Evolutionary conservation across 2,329 filamentous ascomycete genomes (phyloP).

Genomic region (Dryadomyces quercivorus): DNA sequence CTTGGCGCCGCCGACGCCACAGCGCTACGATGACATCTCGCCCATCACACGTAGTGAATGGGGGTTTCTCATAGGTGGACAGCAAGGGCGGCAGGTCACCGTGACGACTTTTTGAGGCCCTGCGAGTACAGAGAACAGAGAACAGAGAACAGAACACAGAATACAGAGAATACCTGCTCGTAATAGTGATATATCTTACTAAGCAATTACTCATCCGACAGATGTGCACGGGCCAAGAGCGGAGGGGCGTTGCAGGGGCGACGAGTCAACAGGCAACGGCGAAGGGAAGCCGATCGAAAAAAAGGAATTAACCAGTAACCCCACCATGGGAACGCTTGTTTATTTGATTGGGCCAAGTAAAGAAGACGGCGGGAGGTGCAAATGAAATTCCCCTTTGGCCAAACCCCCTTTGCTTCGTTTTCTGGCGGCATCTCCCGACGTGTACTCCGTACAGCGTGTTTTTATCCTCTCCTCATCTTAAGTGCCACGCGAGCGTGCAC

Average conservation of each 20-base stretch:
- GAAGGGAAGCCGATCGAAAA: neutral
- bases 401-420: no score
- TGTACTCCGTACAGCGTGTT: no score
- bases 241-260: neutral
- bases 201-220: constrained; percentile 27
- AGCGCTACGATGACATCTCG: constrained; percentile 49
- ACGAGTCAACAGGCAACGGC: neutral
- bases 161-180: no score
- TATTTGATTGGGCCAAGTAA: neutral
- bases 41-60: constrained; percentile 51
- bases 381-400: neutral
- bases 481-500: no score
- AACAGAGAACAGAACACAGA: no score
- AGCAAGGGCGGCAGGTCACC: constrained; percentile 30
- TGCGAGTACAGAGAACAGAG: no score
- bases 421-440: no score
- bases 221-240: neutral
- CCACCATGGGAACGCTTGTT: neutral
- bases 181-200: no score
- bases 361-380: neutral
- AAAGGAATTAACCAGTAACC: neutral
- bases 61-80: constrained; percentile 45
- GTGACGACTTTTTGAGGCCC: constrained; percentile 40
- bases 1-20: constrained; percentile 23
- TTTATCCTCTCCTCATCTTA: no score